Evolutionary conservation across 208 protist genomes (phyloP).

Genomic region (Trichomonas gallinae): DNA sequence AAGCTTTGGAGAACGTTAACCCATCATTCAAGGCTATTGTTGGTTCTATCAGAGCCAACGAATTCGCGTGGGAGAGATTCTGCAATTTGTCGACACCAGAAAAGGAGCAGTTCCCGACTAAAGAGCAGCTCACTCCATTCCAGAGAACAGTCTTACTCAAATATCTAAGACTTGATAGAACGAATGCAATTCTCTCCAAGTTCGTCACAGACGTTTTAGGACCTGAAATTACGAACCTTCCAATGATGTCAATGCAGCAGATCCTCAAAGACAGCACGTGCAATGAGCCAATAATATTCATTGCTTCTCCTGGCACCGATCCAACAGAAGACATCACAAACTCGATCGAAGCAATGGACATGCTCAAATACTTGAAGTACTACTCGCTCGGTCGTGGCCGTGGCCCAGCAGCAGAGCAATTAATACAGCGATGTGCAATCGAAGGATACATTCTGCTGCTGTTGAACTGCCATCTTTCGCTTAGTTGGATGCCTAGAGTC

Average conservation of each 20-base stretch:
- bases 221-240: neutral
- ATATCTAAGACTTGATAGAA: slow-evolving; percentile 72
- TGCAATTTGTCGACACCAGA: neutral
- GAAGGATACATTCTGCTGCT: slow-evolving; percentile 74
- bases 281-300: slow-evolving; percentile 90
- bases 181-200: slow-evolving; percentile 68
- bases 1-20: neutral
- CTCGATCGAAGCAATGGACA: slow-evolving; percentile 62
- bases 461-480: slow-evolving; percentile 92
- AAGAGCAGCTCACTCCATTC: slow-evolving; percentile 45
- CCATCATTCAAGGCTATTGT: neutral
- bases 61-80: neutral
- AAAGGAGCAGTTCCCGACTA: neutral
- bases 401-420: slow-evolving; percentile 78
- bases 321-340: slow-evolving; percentile 42
- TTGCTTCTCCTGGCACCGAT: slow-evolving; percentile 91
- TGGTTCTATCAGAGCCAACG: neutral
- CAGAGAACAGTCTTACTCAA: slow-evolving; percentile 78
- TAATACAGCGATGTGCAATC: slow-evolving; percentile 52
- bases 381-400: slow-evolving; percentile 93
- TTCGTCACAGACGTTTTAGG: neutral
- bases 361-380: slow-evolving; percentile 73
- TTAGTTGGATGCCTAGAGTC: slow-evolving; percentile 78
- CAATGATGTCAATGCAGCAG: slow-evolving; percentile 63
- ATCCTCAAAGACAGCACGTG: slow-evolving; percentile 77